These are phyloP conservation scores for Pholiota microspora DNA, from an alignment of 768 basidiomycete species.

Conservation along the genomic window DNA sequence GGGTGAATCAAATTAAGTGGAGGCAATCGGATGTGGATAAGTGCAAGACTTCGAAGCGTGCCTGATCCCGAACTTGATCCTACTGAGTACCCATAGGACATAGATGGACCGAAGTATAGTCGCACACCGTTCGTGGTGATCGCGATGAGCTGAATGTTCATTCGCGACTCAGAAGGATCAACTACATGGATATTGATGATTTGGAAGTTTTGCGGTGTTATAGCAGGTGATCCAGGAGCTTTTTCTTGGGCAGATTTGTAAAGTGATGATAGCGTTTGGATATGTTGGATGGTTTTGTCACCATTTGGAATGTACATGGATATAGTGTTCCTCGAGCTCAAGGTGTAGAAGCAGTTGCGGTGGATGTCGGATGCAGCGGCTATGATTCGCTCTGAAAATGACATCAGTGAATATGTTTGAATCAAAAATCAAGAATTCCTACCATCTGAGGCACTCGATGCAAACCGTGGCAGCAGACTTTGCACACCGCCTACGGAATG, in stretches of 20 bases:
- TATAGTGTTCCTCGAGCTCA: constrained; percentile 64
- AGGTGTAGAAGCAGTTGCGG: constrained; percentile 76
- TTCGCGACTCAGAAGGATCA: constrained; percentile 61
- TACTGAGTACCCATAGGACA: constrained; percentile 50
- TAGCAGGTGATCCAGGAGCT: constrained; percentile 70
- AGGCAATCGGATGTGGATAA: constrained; percentile 78
- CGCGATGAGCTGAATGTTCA: constrained; percentile 74
- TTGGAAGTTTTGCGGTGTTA: constrained; percentile 68
- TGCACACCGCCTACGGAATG: constrained; percentile 79
- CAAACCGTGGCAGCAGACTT: constrained; percentile 77
- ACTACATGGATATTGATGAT: constrained; percentile 72
- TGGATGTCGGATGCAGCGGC: constrained; percentile 63
- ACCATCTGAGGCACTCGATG: constrained; percentile 67
- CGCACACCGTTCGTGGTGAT: constrained; percentile 81
- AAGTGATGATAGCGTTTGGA: constrained; percentile 74
- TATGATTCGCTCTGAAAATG: constrained; percentile 63
- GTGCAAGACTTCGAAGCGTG: constrained; percentile 49
- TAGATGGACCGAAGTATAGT: constrained; percentile 73
- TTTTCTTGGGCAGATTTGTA: constrained; percentile 80
- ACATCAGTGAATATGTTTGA: constrained; percentile 5
- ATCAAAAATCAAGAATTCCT: constrained; percentile 16
- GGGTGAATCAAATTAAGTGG: constrained; percentile 76
- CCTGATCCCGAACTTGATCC: constrained; percentile 29
- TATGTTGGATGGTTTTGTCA: constrained; percentile 65
- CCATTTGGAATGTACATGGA: constrained; percentile 62